Evolutionary conservation across 305 asterid genomes (phyloP).

Genomic region (Striga hermonthica): DNA sequence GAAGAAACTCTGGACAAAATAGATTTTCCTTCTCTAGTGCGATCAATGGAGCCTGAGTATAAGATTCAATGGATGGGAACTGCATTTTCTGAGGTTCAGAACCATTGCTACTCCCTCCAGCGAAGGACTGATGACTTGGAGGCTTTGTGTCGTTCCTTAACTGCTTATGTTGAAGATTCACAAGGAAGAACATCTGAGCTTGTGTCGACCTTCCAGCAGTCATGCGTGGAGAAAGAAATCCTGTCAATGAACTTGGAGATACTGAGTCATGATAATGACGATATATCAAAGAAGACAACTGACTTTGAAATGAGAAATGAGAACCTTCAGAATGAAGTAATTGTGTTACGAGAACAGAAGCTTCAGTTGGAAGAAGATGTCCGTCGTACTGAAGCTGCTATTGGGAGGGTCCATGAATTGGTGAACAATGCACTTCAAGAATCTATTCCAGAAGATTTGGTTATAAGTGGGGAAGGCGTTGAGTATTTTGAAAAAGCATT

Average conservation of each 20-base stretch:
- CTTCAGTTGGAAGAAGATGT: slow-evolving; percentile 54
- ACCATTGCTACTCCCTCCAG: slow-evolving; percentile 65
- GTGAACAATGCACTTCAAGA: slow-evolving; percentile 59
- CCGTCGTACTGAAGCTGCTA: slow-evolving; percentile 47
- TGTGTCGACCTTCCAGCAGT: slow-evolving; percentile 55
- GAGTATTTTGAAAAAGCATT: slow-evolving; percentile 55
- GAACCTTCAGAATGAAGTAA: slow-evolving; percentile 54
- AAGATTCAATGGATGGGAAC: slow-evolving; percentile 77
- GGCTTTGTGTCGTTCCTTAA: slow-evolving; percentile 50
- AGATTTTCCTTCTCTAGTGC: slow-evolving; percentile 76
- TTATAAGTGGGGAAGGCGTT: slow-evolving; percentile 45
- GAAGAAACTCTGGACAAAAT: slow-evolving; percentile 72
- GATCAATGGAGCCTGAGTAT: slow-evolving; percentile 83
- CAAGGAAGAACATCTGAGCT: slow-evolving; percentile 55
- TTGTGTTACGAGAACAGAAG: slow-evolving; percentile 51
- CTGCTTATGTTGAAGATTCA: slow-evolving; percentile 63
- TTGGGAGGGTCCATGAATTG: slow-evolving; percentile 59
- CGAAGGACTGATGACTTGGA: slow-evolving; percentile 65
- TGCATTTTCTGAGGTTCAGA: slow-evolving; percentile 67
- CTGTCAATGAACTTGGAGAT: slow-evolving; percentile 56
- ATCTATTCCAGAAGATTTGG: slow-evolving; percentile 47
- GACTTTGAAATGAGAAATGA: slow-evolving; percentile 41
- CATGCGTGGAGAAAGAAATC: slow-evolving; percentile 56
- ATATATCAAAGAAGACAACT: slow-evolving; percentile 42
- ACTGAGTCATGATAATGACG: slow-evolving; percentile 48